Conservation (phyloP, 2,329 filamentous ascomycete species). For the Pseudogymnoascus sp. region DNA sequence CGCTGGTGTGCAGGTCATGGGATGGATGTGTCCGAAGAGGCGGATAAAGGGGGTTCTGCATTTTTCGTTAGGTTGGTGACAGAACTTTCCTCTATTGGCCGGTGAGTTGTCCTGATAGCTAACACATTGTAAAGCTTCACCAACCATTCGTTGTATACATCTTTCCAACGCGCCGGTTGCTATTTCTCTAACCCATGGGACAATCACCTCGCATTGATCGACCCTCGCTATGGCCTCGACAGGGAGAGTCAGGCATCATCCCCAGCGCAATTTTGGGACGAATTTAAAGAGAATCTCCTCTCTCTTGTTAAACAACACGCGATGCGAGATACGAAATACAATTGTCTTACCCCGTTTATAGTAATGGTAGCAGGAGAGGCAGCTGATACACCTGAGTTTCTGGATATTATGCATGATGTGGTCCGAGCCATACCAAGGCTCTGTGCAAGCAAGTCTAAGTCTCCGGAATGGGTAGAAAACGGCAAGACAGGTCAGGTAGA, state of each 20-base stretch:
- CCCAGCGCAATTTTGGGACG: not conserved
- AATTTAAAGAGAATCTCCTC: not conserved
- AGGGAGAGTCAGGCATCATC: not conserved
- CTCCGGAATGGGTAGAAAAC: not conserved
- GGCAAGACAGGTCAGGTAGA: not conserved
- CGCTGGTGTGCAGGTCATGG: not conserved
- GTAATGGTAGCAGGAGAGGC: not conserved
- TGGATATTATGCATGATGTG: not conserved
- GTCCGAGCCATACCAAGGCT: not conserved
- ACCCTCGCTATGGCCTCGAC: not conserved
- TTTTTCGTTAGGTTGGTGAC: not conserved
- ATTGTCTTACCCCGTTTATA: not conserved
- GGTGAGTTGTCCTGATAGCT: not conserved
- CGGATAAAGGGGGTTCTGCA: not conserved
- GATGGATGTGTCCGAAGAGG: not conserved
- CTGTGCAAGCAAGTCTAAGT: not conserved
- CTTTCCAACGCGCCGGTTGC: not conserved
- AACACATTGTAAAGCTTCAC: not conserved
- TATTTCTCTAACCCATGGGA: not conserved
- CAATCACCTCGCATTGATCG: not conserved
- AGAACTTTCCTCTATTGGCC: not conserved
- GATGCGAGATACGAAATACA: not conserved
- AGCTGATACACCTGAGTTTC: not conserved
- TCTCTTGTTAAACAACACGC: not conserved
- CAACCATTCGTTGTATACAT: not conserved